Evolutionary conservation across 805 yeast species (phyloP), one percentile per base, ranked within the genome.

Genomic region (Saccharomycopsis fermentans): DNA sequence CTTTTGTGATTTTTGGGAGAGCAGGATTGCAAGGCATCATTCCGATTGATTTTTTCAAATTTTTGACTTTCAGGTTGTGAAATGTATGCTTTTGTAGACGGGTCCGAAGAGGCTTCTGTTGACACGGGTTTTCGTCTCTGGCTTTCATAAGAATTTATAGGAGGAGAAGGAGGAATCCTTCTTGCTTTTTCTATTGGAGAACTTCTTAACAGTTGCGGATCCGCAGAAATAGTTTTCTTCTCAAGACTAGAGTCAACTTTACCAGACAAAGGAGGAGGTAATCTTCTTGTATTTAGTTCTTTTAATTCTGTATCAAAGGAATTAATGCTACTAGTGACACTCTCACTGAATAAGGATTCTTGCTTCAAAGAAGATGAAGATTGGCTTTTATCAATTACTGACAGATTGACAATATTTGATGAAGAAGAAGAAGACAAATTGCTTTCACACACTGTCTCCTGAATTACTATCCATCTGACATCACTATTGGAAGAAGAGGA

Each of bases 401-500:
- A 3, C 24, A 26, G n/a, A 21, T 17, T 26, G 26, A 4, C 50
- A 12, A 17, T 37, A 17, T 21, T 19, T 19, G 37, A 34, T 14
- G 54, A 32, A 21, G 36, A 32, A 12, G 54, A 35, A 51, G 54
- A 16, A 27, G 54, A 35, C 71, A 57, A 81, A 80, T 59, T 80
- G 80, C 24, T 24, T 6, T 29, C 26, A 24, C 24, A 19, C 24
- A 43, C 17, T 11, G 50, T 43, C 67, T 87, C 95, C 62, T 88
- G 86, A 19, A 87, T 74, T 16, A 86, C 79, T 27, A 87, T 78
- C 94, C 94, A 87, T 69, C 86, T 87, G 64, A 80, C 83, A 65
- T 79, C 87, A 65, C 76, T 90, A 35, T 83, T 91, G 12, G 50
- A 43, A 21, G 29, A 9, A 21, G 50, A 43, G 27, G 50, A 43